Evolutionary conservation across 2,329 filamentous ascomycete genomes (phyloP).

Genomic region (Sordariomycetes sp.): DNA sequence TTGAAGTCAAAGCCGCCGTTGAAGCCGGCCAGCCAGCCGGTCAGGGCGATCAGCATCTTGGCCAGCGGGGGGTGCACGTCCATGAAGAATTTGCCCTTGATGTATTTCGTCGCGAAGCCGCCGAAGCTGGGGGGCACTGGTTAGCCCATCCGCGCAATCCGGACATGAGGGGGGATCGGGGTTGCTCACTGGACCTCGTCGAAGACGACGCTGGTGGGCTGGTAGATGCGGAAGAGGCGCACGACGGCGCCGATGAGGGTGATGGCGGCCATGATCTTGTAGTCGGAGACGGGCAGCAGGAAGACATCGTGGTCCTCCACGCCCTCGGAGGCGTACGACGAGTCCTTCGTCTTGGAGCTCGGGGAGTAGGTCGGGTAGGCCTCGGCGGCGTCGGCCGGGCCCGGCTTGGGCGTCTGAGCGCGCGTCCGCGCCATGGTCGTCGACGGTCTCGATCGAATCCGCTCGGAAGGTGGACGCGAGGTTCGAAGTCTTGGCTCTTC

Average conservation of each 20-base stretch:
- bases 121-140: constrained; percentile 58
- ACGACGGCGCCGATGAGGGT: constrained; percentile 70
- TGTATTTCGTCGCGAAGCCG: constrained; percentile 96
- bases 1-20: constrained; percentile 97
- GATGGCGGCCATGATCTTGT: constrained; percentile 61
- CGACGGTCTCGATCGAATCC: background rate
- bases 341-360: constrained; percentile 21
- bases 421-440: background rate
- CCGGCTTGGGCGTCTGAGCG: constrained; percentile 2
- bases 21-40: constrained; percentile 90
- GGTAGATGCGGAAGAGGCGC: constrained; percentile 89
- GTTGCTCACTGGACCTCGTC: constrained; percentile 94
- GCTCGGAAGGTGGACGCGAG: background rate
- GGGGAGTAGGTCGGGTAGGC: constrained; percentile 9
- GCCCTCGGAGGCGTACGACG: constrained; percentile 64
- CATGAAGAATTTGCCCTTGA: constrained; percentile 99
- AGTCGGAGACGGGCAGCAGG: constrained; percentile 73
- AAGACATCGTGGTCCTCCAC: constrained; percentile 89
- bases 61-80: constrained; percentile 97
- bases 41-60: constrained; percentile 91
- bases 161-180: background rate
- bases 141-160: background rate
- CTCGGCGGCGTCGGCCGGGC: background rate
- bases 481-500: background rate
- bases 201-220: constrained; percentile 93